Conservation (phyloP, 345 rosid species). For the Microthlaspi erraticum region DNA sequence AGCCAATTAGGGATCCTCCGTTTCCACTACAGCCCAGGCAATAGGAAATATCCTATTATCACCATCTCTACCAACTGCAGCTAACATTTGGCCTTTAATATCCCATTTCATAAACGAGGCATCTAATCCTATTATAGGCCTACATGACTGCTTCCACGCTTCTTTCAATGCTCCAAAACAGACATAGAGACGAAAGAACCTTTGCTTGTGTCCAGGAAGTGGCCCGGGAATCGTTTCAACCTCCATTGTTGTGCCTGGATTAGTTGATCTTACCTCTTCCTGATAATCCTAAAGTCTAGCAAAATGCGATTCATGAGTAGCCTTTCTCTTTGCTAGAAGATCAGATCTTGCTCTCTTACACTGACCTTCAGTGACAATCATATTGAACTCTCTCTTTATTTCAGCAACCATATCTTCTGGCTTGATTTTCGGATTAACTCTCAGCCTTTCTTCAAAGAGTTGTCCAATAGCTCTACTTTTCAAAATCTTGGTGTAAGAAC, state of each 20-base stretch:
- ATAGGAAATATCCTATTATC: not conserved
- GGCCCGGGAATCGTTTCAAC: not conserved
- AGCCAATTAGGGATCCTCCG: not conserved
- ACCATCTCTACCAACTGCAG: constrained; percentile 1
- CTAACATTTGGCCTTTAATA: not conserved
- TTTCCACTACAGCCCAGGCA: not conserved
- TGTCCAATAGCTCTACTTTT: not conserved
- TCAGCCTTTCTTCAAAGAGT: not conserved
- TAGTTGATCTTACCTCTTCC: not conserved
- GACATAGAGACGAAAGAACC: not conserved
- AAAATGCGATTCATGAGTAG: not conserved
- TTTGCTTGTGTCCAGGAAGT: not conserved
- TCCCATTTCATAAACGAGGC: constrained; percentile 1
- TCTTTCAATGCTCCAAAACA: not conserved
- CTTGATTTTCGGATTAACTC: not conserved
- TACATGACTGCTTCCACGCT: not conserved
- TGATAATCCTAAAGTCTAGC: constrained; percentile 5
- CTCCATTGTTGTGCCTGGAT: not conserved
- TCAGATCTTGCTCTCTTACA: not conserved
- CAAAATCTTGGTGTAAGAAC: not conserved
- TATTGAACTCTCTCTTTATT: not conserved
- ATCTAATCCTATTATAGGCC: not conserved
- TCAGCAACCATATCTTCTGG: not conserved
- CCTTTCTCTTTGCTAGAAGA: not conserved
- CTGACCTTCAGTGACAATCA: not conserved